Evolutionary conservation across 169 alveolate genomes (phyloP).

Genomic region (Plasmodium billcollinsi): DNA sequence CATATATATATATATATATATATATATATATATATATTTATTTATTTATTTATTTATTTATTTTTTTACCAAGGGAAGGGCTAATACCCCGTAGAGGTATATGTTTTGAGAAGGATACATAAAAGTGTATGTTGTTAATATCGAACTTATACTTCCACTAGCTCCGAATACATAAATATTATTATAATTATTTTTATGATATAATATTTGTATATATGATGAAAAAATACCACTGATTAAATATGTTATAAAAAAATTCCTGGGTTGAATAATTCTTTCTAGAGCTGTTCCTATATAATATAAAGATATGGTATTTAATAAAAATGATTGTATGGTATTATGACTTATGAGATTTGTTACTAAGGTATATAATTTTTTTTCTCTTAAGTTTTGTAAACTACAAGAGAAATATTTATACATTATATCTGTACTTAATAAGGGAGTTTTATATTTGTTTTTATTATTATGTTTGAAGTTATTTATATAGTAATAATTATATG

Average conservation of each 20-base stretch:
- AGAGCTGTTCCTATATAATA: constrained; percentile 50
- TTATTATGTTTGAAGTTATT: neutral
- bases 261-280: constrained; percentile 20
- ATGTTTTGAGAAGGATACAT: constrained; percentile 17
- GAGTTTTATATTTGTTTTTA: neutral
- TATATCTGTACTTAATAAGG: constrained; percentile 5
- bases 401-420: constrained; percentile 59
- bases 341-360: constrained; percentile 53
- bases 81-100: constrained; percentile 30
- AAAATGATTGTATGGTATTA: constrained; percentile 51
- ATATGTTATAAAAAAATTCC: constrained; percentile 35
- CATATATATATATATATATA: neutral
- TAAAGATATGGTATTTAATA: constrained; percentile 51
- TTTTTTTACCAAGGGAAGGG: constrained; percentile 36
- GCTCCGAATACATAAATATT: constrained; percentile 67
- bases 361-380: constrained; percentile 31
- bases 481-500: no score
- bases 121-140: constrained; percentile 40
- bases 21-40: neutral
- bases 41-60: neutral
- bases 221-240: constrained; percentile 53
- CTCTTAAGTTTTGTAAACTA: constrained; percentile 32
- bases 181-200: constrained; percentile 27
- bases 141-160: constrained; percentile 63
- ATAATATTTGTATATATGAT: constrained; percentile 36